A percentile compares a stretch with the other conserved stretches of the same genome.
phyloP scores from a whole-genome alignment of 352 stramenopile species.

The Blastocystis sp. region DNA sequence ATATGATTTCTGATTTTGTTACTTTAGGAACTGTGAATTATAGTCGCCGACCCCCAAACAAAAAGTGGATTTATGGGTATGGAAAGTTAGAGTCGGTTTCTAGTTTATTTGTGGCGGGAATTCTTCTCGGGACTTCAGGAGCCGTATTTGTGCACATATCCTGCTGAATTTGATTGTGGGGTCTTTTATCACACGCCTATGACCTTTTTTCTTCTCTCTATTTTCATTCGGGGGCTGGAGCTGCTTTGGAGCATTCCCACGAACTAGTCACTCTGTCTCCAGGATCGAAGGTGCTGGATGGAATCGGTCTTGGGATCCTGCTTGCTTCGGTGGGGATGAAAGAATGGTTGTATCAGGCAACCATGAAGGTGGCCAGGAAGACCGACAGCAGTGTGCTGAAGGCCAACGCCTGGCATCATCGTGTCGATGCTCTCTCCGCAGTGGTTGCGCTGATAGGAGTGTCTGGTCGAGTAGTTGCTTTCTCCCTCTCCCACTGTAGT shows the following conservation, averaged over 20 bases:
- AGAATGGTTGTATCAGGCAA: slow-evolving; percentile 48
- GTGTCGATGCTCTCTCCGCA: slow-evolving; percentile 53
- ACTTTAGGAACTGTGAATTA: slow-evolving; percentile 57
- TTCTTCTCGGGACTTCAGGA: slow-evolving; percentile 19
- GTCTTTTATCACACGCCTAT: slow-evolving; percentile 23
- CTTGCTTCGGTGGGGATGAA: slow-evolving; percentile 13
- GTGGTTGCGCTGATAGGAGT: slow-evolving; percentile 33
- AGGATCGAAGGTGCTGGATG: slow-evolving; percentile 22
- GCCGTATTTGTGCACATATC: slow-evolving; percentile 56
- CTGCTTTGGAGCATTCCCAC: slow-evolving; percentile 10
- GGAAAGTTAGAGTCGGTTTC: slow-evolving; percentile 54
- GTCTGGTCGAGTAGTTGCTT: background rate
- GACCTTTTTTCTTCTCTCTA: slow-evolving; percentile 27
- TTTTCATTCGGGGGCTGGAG: slow-evolving; percentile 1
- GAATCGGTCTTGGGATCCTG: slow-evolving; percentile 20
- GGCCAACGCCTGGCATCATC: slow-evolving; percentile 59
- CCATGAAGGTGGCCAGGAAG: slow-evolving; percentile 42
- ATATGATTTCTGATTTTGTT: slow-evolving; percentile 62
- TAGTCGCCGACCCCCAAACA: slow-evolving; percentile 42
- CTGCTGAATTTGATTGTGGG: background rate
- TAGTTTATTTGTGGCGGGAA: slow-evolving; percentile 29
- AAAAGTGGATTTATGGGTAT: slow-evolving; percentile 57
- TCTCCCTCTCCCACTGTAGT: background rate
- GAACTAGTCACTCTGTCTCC: background rate
- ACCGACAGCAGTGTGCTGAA: slow-evolving; percentile 54